Evolutionary conservation across 2,329 filamentous ascomycete species (phyloP), one percentile per base, ranked within the genome.

Genomic region (Tolypocladium tundrense): DNA sequence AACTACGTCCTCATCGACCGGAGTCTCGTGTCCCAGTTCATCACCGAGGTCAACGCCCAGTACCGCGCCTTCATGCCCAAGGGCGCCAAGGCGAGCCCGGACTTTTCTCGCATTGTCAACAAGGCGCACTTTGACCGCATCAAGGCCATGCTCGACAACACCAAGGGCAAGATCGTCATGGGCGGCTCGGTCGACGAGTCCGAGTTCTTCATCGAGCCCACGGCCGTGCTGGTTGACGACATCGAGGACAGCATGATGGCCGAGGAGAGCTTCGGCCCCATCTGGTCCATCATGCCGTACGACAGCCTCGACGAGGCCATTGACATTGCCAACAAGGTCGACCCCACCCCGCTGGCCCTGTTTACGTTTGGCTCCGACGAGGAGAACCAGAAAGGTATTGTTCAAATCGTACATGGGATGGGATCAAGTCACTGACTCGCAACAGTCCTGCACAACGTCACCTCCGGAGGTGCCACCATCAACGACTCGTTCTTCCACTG

Each of bases 221-320:
- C 94, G 0, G 85, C 93, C n/a, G 86, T 99, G n/a, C 80, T 90
- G 60, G 88, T 97, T 42, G 80, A 89, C 63, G 85, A 84, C 61
- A 69, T 82, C 19, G 60, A 74, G 35, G 81, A 92, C 54, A 93
- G 96, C 73, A 83, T 97, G 72, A 82, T 97, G 68, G 75, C 77
- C 31, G 84, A 96, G 62, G 94, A 99, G 76, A 90, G 87, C 50
- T 99, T 99, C 69, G 94, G 93, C 8, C 94, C 94, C n/a, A 80
- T 96, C 60, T 91, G 96, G 64, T 87, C 90, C 61, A 85, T 97
- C 61, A 76, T 96, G 57, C 82, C 91, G 0, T 87, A 91, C 57
- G 82, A 90, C 62, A 81, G 84, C 65, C 78, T 97, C n/a, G 89
- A 96, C 63, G 84, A 95, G 67, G 93, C 92, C 54, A 91, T 97